Base-by-base conservation (phyloP, 768 basidiomycete genomes). In the Leucosporidium creatinivorum region DNA sequence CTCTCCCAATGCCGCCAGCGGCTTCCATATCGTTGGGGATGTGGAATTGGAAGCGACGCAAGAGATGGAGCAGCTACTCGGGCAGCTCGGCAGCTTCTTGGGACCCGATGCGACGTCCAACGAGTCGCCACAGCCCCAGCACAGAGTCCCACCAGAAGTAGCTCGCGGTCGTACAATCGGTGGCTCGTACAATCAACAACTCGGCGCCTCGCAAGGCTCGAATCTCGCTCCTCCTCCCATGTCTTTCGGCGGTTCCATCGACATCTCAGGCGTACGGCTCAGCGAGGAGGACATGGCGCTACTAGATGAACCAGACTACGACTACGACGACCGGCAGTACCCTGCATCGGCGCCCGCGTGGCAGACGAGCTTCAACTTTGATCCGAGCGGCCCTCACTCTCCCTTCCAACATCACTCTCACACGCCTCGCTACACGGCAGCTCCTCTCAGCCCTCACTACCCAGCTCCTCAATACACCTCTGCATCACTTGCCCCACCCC, bases 261-360 rank as follows among this genome's bases (percentile, higher is more conserved):
- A 50, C 26, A 52, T 72, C 12, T 65, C 66, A 31, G 66, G 66
- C 17, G 70, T 68, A 6, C n/a, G 61, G 33, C 67, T 68, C 18
- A 61, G 36, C 25, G 52, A 59, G 49, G 67, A 71, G 17, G 69
- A 71, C 55, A 28, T 63, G 28, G 63, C 49, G 0, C 61, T 66
- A 8, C 57, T 68, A 44, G 66, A 65, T 51, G 50, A 62, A 25
- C 63, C 69, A 1, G n/a, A 33, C 0, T 12, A 61, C 5, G n/a
- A 31, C 19, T 17, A 18, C 15, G 5, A 13, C 8, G 12, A 50
- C 12, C 58, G 26, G 1, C 3, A 33, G 10, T 67, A 62, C 54
- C 70, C 70, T 1, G 6, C 57, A 3, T 68, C 70, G 19, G 70
- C 70, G 1, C 67, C 70, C 3, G 63, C 67, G 0, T 59, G 65